Conservation (phyloP, 1,139 yeast species). For the Wickerhamomyces sp. region DNA sequence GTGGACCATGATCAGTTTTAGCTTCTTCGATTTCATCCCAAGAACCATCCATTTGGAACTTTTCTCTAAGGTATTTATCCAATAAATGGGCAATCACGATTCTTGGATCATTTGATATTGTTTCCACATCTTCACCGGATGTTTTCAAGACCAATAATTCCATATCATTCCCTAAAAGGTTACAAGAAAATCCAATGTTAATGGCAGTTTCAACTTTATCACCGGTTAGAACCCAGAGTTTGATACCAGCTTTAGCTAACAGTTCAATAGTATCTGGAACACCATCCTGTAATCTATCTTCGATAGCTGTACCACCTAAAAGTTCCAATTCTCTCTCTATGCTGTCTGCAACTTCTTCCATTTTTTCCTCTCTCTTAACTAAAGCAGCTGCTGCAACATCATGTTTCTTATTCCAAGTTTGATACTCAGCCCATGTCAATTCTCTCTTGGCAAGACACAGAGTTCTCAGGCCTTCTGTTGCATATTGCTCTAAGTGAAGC, state of each 20-base stretch:
- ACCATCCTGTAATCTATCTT: constrained; percentile 92
- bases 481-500: constrained; percentile 82
- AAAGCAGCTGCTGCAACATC: constrained; percentile 74
- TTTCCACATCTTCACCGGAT: constrained; percentile 37
- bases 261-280: constrained; percentile 91
- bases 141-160: constrained; percentile 67
- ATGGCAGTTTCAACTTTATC: constrained; percentile 98
- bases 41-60: constrained; percentile 64
- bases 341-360: constrained; percentile 76
- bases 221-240: constrained; percentile 96
- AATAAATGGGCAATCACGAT: constrained; percentile 53
- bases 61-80: constrained; percentile 52
- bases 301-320: constrained; percentile 97
- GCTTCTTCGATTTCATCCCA: constrained; percentile 56
- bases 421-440: constrained; percentile 54
- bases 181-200: constrained; percentile 95
- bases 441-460: constrained; percentile 86
- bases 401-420: constrained; percentile 65
- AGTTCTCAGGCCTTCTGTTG: constrained; percentile 96
- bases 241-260: constrained; percentile 86
- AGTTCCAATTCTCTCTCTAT: constrained; percentile 70
- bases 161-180: constrained; percentile 82
- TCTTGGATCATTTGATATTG: constrained; percentile 32
- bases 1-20: constrained; percentile 69
- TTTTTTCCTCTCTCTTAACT: constrained; percentile 68